Evolutionary conservation across 495 filamentous ascomycete genomes (phyloP).

Genomic region (Penicillium verhagenii): DNA sequence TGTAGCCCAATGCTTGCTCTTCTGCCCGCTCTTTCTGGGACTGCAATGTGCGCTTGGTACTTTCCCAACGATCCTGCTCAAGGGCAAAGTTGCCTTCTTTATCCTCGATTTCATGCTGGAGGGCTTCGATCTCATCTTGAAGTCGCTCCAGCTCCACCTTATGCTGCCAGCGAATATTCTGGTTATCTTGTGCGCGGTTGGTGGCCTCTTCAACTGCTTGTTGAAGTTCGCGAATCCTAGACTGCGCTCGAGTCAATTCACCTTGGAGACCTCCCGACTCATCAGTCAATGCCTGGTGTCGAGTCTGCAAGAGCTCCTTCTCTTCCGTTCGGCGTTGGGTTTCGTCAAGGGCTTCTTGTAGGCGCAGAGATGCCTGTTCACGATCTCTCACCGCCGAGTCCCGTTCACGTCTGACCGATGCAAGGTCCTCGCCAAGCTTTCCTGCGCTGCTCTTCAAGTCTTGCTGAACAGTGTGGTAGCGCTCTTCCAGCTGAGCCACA

Average conservation of each 20-base stretch:
- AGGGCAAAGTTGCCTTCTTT: constrained; percentile 68
- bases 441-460: constrained; percentile 43
- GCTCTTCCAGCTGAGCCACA: constrained; percentile 40
- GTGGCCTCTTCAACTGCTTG: constrained; percentile 57
- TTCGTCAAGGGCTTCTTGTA: constrained; percentile 55
- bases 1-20: constrained; percentile 65
- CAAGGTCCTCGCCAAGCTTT: constrained; percentile 44
- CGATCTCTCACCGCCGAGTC: constrained; percentile 36
- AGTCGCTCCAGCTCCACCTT: constrained; percentile 62
- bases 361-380: constrained; percentile 41
- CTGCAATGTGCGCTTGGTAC: constrained; percentile 61
- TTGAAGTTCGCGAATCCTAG: constrained; percentile 57
- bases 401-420: constrained; percentile 35
- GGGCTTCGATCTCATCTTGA: constrained; percentile 64
- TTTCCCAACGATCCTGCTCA: constrained; percentile 70
- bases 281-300: constrained; percentile 65
- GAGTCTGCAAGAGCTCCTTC: constrained; percentile 67
- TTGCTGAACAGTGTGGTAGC: constrained; percentile 41
- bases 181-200: constrained; percentile 55
- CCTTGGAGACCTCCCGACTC: constrained; percentile 67
- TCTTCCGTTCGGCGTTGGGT: constrained; percentile 59
- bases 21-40: constrained; percentile 65
- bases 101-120: constrained; percentile 71
- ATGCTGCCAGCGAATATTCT: constrained; percentile 57
- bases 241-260: constrained; percentile 57